Conservation (phyloP, 495 filamentous ascomycete genomes). For the Emericellopsis terricola region DNA sequence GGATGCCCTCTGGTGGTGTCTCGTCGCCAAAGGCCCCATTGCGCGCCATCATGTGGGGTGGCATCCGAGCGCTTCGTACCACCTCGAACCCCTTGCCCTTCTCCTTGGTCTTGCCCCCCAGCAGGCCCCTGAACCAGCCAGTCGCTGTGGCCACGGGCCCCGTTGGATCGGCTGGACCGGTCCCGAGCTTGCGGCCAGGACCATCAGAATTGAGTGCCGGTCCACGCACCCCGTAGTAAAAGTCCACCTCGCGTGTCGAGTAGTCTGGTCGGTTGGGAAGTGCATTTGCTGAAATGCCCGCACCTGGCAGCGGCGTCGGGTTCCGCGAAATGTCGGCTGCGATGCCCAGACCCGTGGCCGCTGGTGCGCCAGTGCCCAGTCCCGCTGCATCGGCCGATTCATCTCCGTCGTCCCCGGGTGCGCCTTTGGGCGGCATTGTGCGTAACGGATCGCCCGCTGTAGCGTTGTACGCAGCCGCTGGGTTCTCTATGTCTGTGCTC, state of each 20-base stretch:
- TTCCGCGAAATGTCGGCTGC: conserved; percentile 16
- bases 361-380: conserved; percentile 10
- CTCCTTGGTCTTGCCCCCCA: conserved; percentile 71
- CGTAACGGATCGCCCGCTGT: too few relatives aligned
- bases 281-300: conserved; percentile 10
- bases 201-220: conserved; percentile 67
- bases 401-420: too few relatives aligned
- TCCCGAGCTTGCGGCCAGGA: conserved; percentile 69
- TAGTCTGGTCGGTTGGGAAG: conserved; percentile 51
- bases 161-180: conserved; percentile 88
- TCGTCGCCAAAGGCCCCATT: conserved; percentile 36
- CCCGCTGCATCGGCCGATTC: conserved; percentile 2
- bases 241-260: conserved; percentile 80
- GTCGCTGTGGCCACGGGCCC: conserved; percentile 73
- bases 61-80: conserved; percentile 65
- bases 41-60: conserved; percentile 34
- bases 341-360: background rate
- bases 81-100: conserved; percentile 93
- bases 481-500: too few relatives aligned
- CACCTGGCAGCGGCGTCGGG: conserved; percentile 20
- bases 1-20: conserved; percentile 32
- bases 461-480: too few relatives aligned
- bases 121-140: conserved; percentile 67
- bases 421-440: too few relatives aligned
- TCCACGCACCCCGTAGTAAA: conserved; percentile 82